Evolutionary conservation across 768 basidiomycete species (phyloP).

Genomic region (Trametes meyenii): DNA sequence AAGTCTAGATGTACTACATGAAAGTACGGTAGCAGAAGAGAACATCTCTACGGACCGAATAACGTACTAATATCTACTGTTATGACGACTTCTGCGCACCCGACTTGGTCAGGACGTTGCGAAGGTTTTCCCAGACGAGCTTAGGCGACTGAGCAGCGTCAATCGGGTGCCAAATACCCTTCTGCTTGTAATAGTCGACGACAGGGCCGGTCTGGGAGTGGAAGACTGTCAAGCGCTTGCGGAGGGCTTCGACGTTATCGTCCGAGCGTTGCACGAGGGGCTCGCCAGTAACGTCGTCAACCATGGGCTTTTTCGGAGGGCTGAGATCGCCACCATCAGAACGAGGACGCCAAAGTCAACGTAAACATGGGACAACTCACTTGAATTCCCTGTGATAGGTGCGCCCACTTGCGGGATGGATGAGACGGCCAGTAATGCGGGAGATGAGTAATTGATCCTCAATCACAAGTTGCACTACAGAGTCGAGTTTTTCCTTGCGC

Average conservation of each 20-base stretch:
- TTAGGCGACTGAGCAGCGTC: conserved; percentile 94
- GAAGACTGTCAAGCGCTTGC: conserved; percentile 86
- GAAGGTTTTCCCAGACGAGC: conserved; percentile 87
- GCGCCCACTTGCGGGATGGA: conserved; percentile 88
- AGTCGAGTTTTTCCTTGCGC: conserved; percentile 87
- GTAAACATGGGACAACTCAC: conserved; percentile 51
- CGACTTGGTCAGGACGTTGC: conserved; percentile 56
- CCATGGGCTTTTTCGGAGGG: conserved; percentile 95
- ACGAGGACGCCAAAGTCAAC: neutral
- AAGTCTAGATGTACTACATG: conserved; percentile 19
- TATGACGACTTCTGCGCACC: conserved; percentile 11
- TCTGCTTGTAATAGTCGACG: conserved; percentile 91
- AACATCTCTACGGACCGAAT: conserved; percentile 17
- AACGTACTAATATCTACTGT: conserved; percentile 7
- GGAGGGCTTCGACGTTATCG: conserved; percentile 94
- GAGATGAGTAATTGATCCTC: conserved; percentile 95
- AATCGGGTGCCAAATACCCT: conserved; percentile 86
- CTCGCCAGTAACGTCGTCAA: conserved; percentile 94
- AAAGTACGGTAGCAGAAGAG: conserved; percentile 11
- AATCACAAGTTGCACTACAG: conserved; percentile 90
- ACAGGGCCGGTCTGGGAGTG: conserved; percentile 96
- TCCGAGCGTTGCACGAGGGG: conserved; percentile 96
- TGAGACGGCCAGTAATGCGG: conserved; percentile 93
- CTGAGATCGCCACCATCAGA: conserved; percentile 43
- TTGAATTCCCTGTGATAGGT: conserved; percentile 95